Percentiles rank a stretch among this genome's conserved stretches.
These are phyloP conservation scores for Lepraria neglecta DNA, from an alignment of 495 filamentous ascomycete genomes.

Conservation along the genomic window DNA sequence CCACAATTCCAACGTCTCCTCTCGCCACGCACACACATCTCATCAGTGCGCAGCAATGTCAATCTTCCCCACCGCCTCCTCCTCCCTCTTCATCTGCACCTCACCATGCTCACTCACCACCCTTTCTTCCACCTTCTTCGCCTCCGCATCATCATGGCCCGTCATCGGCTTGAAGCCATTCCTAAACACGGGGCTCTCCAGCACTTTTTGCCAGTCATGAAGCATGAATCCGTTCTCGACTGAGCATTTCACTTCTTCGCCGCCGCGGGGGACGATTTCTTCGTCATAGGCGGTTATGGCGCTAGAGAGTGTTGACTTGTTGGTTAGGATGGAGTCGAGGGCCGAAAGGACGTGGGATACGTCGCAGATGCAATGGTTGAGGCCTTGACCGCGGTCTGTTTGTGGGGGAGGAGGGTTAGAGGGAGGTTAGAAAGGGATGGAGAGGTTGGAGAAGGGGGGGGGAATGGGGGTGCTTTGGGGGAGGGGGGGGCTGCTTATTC, in stretches of 20 bases:
- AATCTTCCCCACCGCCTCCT: too few species aligned
- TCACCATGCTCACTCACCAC: too few species aligned
- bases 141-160: slow-evolving; percentile 5
- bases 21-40: too few species aligned
- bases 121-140: neutral
- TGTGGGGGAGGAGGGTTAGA: too few species aligned
- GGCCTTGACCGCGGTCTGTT: slow-evolving; percentile 47
- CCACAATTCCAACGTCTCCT: too few species aligned
- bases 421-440: too few species aligned
- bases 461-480: too few species aligned
- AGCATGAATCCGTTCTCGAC: slow-evolving; percentile 39
- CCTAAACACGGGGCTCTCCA: slow-evolving; percentile 29
- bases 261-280: slow-evolving; percentile 45
- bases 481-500: too few species aligned
- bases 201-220: slow-evolving; percentile 41
- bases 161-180: slow-evolving; percentile 5
- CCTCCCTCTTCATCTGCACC: too few species aligned
- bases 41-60: too few species aligned
- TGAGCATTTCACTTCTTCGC: slow-evolving; percentile 41
- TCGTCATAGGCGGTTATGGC: slow-evolving; percentile 39
- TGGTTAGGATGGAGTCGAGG: slow-evolving; percentile 26
- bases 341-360: slow-evolving; percentile 37
- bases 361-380: slow-evolving; percentile 45
- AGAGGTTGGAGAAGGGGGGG: neutral
- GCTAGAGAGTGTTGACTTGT: slow-evolving; percentile 9